Base-by-base conservation (phyloP, 768 basidiomycete species). In the Pholiota molesta region DNA sequence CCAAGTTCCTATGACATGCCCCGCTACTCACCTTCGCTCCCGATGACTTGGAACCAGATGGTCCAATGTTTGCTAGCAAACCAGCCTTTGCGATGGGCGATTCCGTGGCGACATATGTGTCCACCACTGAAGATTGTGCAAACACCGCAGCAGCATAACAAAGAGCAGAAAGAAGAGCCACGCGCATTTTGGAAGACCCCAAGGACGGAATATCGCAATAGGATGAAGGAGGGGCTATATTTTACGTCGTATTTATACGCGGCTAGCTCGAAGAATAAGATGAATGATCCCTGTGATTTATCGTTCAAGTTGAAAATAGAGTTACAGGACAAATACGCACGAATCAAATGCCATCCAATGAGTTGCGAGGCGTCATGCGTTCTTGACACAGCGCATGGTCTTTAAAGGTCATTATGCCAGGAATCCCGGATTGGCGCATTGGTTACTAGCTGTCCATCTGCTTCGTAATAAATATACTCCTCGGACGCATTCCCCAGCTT, bases 51-150 rank as follows among this genome's bases (percentile, higher is more conserved):
- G 80, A 70, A 3, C 88, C 88, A 44, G 68, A 68, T 0, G 88
- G 74, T 1, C 90, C 90, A 60, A 92, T 89, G 73, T 92, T 92
- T 14, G 88, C 89, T 14, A 92, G 81, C n/a, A 92, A 53, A 4
- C 86, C 85, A 0, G 82, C 82, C 67, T 87, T 82, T 7, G 90
- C 88, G 66, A 89, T 80, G 33, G 86, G 83, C 0, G 79, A 79
- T 71, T 91, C 84, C 8, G 74, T 75, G 0, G 74, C 68, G 60
- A 87, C 71, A 69, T 88, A 92, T 17, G 74, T 65, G 66, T 87
- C 82, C 33, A 83, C 83, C 39, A 70, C 59, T 35, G 57, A 67
- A 52, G 60, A 69, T 62, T 68, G 71, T 55, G 64, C 72, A 65
- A 64, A 72, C 5, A 68, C 70, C 26, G 63, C 59, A 28, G 67